These are phyloP conservation scores for Erysiphe pulchra DNA, from an alignment of 2,329 filamentous ascomycete species.

Conservation along the genomic window DNA sequence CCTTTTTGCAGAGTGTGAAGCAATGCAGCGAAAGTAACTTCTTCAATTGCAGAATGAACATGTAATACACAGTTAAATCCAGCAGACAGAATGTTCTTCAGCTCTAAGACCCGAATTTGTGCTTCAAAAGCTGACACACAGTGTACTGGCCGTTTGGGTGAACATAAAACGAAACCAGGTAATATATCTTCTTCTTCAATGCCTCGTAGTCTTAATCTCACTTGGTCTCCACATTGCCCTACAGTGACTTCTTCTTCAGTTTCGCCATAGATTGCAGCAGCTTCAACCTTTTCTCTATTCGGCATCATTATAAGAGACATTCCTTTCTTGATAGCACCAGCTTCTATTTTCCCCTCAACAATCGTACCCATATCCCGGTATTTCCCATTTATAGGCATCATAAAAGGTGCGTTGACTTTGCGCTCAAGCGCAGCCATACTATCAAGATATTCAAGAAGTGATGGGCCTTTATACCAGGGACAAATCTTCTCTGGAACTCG, in stretches of 20 bases:
- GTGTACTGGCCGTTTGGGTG: constrained; percentile 78
- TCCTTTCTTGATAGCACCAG: constrained; percentile 79
- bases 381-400: constrained; percentile 95
- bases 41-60: constrained; percentile 91
- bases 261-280: constrained; percentile 77
- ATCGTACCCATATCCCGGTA: constrained; percentile 95
- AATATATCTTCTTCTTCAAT: constrained; percentile 94
- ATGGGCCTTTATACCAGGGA: constrained; percentile 72
- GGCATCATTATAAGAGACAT: constrained; percentile 84
- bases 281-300: constrained; percentile 56
- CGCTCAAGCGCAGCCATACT: constrained; percentile 78
- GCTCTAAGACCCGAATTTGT: constrained; percentile 81
- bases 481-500: constrained; percentile 51
- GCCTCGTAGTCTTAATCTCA: constrained; percentile 73
- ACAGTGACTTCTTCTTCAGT: constrained; percentile 72
- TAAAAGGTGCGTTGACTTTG: constrained; percentile 92
- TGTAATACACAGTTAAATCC: constrained; percentile 97
- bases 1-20: constrained; percentile 92
- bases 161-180: constrained; percentile 89
- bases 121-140: constrained; percentile 78
- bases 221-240: constrained; percentile 80
- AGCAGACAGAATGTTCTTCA: constrained; percentile 80
- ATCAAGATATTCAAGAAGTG: constrained; percentile 87
- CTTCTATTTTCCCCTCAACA: constrained; percentile 92
- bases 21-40: constrained; percentile 72